Evolutionary conservation across 208 protist genomes (phyloP), one percentile per base, ranked within the genome.

Genomic region (Acanthamoeba culbertsoni): DNA sequence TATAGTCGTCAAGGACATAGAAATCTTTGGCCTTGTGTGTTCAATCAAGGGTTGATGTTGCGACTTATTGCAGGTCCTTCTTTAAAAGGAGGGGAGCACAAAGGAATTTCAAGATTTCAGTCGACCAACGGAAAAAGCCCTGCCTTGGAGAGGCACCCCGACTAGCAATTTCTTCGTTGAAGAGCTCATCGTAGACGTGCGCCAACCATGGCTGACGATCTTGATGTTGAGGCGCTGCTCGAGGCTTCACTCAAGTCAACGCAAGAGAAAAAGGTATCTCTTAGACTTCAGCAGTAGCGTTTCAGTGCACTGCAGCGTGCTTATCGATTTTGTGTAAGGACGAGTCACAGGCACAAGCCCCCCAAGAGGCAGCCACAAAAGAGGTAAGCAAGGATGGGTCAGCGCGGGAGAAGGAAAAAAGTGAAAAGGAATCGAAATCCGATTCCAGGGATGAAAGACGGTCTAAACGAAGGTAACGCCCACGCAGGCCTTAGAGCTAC

Each of bases 211-310:
- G 88, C 88, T 2, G 88, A 92, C 28, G 88, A 92, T 92, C 63
- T 92, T 35, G 88, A 92, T 57, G 88, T 92, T 0, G 88, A 92
- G 18, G 88, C 88, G 26, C 88, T 92, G 23, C 63, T 92, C 14
- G 88, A 92, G 48, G 88, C 88, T 28, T 62, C 88, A 7, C 63
- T 92, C 20, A 92, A 79, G 45, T 84, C 73, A 6, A 84, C 73
- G 7, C 65, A 77, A 37, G 23, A 16, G 31, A 20, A 55, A 18
- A 46, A 84, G 73, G 73, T 55, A 75, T 35, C 33, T 8, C 28
- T 45, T 26, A 2, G 8, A 37, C 65, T 53, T 10, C 31, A 16
- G 10, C 12, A 43, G 10, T 28, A 28, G 35, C 26, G 35, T 1
- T 26, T 43, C 10, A 75, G 3, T 16, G 8, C 63, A 43, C 35